Percentiles rank a stretch among this genome's conserved stretches.
Conservation (phyloP, 495 filamentous ascomycete species). For the Penicillium paxilli region DNA sequence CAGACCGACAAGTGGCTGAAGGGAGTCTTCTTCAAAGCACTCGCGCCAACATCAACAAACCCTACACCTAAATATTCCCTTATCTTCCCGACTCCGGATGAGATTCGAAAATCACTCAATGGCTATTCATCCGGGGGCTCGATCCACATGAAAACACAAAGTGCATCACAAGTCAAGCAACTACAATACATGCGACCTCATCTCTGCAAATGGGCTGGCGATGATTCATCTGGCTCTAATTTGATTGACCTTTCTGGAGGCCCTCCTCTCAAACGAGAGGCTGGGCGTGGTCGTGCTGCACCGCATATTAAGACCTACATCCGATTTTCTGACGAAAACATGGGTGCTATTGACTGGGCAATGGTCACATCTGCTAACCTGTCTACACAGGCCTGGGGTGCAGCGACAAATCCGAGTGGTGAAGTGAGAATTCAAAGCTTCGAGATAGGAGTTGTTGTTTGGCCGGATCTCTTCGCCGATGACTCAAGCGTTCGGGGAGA, state of each 20-base stretch:
- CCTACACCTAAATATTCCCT: conserved; percentile 52
- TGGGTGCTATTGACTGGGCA: conserved; percentile 75
- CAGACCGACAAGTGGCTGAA: conserved; percentile 73
- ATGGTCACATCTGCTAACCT: conserved; percentile 84
- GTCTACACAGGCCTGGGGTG: conserved; percentile 91
- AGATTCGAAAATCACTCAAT: conserved; percentile 76
- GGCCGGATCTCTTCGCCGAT: conserved; percentile 65
- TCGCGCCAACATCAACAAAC: conserved; percentile 31
- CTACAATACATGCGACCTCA: conserved; percentile 70
- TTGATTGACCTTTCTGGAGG: conserved; percentile 15
- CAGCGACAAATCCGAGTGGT: conserved; percentile 47
- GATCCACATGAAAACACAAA: conserved; percentile 79
- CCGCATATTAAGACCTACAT: conserved; percentile 93
- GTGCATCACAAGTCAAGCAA: conserved; percentile 68
- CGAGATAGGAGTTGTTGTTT: conserved; percentile 83
- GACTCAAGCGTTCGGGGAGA: conserved; percentile 19
- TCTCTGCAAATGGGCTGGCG: conserved; percentile 69
- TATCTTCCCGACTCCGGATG: conserved; percentile 77
- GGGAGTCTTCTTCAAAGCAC: conserved; percentile 60
- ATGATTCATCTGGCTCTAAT: conserved; percentile 16
- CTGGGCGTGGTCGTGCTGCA: conserved; percentile 73
- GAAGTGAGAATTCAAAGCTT: conserved; percentile 76
- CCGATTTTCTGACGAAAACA: conserved; percentile 52
- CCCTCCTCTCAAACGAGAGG: conserved; percentile 31
- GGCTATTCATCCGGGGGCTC: conserved; percentile 77